Base-by-base conservation (phyloP, 2,329 filamentous ascomycete genomes). In the Pestalotiopsis sp. region DNA sequence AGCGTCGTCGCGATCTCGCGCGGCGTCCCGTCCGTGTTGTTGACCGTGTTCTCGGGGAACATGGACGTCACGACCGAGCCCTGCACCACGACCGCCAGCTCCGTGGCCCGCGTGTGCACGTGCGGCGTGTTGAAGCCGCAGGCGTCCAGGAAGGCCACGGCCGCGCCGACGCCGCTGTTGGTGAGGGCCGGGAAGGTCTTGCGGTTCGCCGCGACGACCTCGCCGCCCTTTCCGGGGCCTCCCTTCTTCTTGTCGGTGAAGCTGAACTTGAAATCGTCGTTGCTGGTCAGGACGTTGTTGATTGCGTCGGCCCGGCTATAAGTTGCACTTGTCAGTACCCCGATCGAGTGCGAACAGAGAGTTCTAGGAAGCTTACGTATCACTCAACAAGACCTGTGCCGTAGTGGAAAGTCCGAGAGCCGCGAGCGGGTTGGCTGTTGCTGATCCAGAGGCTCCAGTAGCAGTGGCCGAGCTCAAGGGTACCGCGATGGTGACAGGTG, bases 41-140 rank as follows among this genome's bases (percentile, higher is more conserved):
- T 71, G 63, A 85, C 84, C 52, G 84, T 83, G 76, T 86, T 87
- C 78, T 87, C 86, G 20, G 85, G 81, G 2, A 85, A 78, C 81
- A 88, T 87, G 73, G 86, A 84, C 58, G 84, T 84, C 67, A 85
- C 79, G 71, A 88, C 76, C 25, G 76, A 79, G 67, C 86, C 87
- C 56, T 83, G 72, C 61, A 83, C 82, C 72, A 88, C 81, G 75
- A 87, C 79, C 71, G 86, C 84, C 65, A 89, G 82, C 79, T 89
- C 86, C 39, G 83, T 81, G 39, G 84, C 83, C 57, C 86, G 85
- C 63, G 85, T 85, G 77, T 88, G 86, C 3, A 85, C 81, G 79
- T 89, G 87, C 20, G 86, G 85, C 7, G 84, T 87, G 81, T 87
- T 88, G 78, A 89, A 85, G 69, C 84, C 86, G 73, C 86, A 89